phyloP scores from a whole-genome alignment of 1,284 basidiomycete species.

The Fomitopsis palustris region DNA sequence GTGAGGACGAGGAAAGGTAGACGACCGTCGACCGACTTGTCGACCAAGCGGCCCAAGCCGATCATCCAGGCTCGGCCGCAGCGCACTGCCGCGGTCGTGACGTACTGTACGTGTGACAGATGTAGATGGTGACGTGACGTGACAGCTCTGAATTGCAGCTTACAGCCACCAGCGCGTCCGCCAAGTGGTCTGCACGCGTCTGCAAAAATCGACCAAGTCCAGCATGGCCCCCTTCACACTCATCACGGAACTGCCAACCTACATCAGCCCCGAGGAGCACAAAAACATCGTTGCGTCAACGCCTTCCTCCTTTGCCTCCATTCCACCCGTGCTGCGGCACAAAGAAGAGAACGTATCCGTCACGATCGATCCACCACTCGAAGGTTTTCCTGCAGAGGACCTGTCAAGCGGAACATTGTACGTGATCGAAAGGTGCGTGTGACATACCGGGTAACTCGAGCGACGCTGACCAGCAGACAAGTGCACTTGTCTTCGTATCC shows the following conservation, averaged over 20 bases:
- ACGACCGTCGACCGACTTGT: neutral
- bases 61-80: no score
- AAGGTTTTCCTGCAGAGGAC: slow-evolving; percentile 50
- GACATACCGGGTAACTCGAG: neutral
- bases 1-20: neutral
- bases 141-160: neutral
- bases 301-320: slow-evolving; percentile 76
- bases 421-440: slow-evolving; percentile 74
- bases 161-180: neutral
- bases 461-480: slow-evolving; percentile 27
- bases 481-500: slow-evolving; percentile 77
- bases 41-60: no score
- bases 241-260: slow-evolving; percentile 51
- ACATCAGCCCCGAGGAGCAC: slow-evolving; percentile 70
- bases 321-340: slow-evolving; percentile 76
- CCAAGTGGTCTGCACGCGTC: neutral
- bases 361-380: slow-evolving; percentile 62
- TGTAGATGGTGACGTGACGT: neutral
- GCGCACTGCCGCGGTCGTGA: neutral
- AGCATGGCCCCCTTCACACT: slow-evolving; percentile 31
- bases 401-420: slow-evolving; percentile 63
- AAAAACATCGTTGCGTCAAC: slow-evolving; percentile 64
- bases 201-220: neutral
- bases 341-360: slow-evolving; percentile 67
- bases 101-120: neutral